These are phyloP conservation scores for Termitomyces sp. DNA, from an alignment of 768 basidiomycete species.

Conservation along the genomic window DNA sequence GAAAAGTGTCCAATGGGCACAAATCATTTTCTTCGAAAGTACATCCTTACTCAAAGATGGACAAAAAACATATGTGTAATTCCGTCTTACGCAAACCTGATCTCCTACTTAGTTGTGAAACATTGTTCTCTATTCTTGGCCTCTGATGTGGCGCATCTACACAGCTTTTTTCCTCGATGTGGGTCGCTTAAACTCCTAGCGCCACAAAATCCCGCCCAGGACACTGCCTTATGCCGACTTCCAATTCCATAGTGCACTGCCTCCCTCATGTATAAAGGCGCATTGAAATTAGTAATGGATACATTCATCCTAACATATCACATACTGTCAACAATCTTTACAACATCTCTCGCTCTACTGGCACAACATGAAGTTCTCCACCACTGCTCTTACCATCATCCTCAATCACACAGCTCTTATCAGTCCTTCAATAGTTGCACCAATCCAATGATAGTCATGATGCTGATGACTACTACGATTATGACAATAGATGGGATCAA, in stretches of 20 bases:
- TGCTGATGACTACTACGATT: background rate
- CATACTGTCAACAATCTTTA: background rate
- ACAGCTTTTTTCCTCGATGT: background rate
- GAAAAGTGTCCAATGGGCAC: no score
- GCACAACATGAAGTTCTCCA: background rate
- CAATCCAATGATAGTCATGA: background rate
- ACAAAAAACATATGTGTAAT: no score
- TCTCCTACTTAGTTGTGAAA: background rate
- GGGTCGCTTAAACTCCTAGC: background rate
- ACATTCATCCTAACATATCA: no score
- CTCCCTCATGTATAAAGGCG: background rate
- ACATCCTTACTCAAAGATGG: no score
- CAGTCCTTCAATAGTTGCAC: background rate
- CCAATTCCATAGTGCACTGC: background rate
- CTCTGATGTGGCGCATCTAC: background rate
- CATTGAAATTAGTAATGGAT: no score
- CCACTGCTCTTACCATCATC: no score
- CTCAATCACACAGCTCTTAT: background rate
- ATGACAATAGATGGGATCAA: background rate
- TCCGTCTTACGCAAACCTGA: no score
- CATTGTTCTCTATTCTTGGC: background rate
- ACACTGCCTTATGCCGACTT: background rate
- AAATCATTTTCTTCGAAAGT: no score
- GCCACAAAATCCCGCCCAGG: background rate
- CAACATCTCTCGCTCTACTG: background rate